Evolutionary conservation across 495 filamentous ascomycete genomes (phyloP), one percentile per base, ranked within the genome.

Genomic region (Daldinia decipiens): DNA sequence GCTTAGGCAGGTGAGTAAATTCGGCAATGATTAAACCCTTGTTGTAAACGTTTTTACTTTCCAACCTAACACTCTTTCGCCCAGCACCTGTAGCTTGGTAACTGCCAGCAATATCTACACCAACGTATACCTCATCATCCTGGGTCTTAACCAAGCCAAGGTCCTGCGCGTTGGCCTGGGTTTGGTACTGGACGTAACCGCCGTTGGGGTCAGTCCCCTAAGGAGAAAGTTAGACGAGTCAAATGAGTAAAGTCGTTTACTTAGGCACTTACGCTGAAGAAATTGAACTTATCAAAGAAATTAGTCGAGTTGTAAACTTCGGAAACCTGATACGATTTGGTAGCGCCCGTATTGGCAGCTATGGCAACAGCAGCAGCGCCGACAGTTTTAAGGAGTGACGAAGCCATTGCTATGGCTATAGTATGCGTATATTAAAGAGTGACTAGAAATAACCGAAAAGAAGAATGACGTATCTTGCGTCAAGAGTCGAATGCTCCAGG

Each of bases 1-100:
- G 82, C 67, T 73, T 80, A 78, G 92, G 92, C 83, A 94, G 90
- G 76, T 94, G 90, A 2, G 81, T 77, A 70, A 94, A 85, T 66
- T 93, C 90, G 54, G 88, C 85, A 51, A 94, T 83, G 70, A 94
- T 85, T 17, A 95, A 82, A 5, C 91, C 92, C 9, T 87, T 80
- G 65, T 86, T 88, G 78, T 89, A 94, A 40, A 80, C 78, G 32
- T 85, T 83, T 68, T 87, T 88, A 77, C 87, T 92, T 65, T 89
- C 86, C 26, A 95, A 80, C 11, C 92, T 86, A 13, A 93, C 86
- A 55, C 87, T 88, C 27, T 85, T 84, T 19, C 92, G 89, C 29
- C 91, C 91, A 34, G 55, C 62, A 12, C 59, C 72, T 7, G 15
- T 13, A 34, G 66, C 5, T 31, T 26, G 51, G 17, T 74, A 74